Evolutionary conservation across 257 asterid species (phyloP).

Genomic region (Lycium barbarum): DNA sequence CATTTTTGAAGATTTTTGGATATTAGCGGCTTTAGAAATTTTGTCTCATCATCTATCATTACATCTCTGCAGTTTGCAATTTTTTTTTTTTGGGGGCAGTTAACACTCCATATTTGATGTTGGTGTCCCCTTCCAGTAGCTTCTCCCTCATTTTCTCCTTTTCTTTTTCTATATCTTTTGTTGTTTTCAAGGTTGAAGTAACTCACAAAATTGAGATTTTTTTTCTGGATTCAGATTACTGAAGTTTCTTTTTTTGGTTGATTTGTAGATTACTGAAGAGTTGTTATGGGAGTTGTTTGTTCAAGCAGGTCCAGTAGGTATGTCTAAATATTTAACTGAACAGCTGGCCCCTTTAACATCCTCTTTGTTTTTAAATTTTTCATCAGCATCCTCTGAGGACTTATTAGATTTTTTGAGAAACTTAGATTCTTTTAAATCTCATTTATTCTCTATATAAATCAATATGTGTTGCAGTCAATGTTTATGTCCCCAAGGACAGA

Average conservation of each 20-base stretch:
- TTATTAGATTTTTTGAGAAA: slow-evolving; percentile 11
- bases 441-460: background rate
- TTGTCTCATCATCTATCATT: background rate
- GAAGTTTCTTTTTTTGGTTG: slow-evolving; percentile 36
- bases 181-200: slow-evolving; percentile 21
- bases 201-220: background rate
- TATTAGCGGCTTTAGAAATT: background rate
- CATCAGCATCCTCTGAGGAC: slow-evolving; percentile 4
- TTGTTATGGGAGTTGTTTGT: slow-evolving; percentile 91
- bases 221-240: slow-evolving; percentile 32
- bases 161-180: background rate
- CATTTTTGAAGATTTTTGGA: background rate
- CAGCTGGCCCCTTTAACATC: background rate
- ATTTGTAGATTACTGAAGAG: slow-evolving; percentile 81
- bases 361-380: background rate
- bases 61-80: background rate
- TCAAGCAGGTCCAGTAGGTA: slow-evolving; percentile 99
- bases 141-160: background rate
- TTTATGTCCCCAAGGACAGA: slow-evolving; percentile 96
- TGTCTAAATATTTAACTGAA: slow-evolving; percentile 34
- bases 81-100: background rate
- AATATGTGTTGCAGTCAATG: slow-evolving; percentile 65
- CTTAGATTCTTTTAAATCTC: background rate
- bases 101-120: background rate
- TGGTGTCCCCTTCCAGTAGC: background rate